Evolutionary conservation across 768 basidiomycete genomes (phyloP).

Genomic region (Hypsizygus marmoreus): DNA sequence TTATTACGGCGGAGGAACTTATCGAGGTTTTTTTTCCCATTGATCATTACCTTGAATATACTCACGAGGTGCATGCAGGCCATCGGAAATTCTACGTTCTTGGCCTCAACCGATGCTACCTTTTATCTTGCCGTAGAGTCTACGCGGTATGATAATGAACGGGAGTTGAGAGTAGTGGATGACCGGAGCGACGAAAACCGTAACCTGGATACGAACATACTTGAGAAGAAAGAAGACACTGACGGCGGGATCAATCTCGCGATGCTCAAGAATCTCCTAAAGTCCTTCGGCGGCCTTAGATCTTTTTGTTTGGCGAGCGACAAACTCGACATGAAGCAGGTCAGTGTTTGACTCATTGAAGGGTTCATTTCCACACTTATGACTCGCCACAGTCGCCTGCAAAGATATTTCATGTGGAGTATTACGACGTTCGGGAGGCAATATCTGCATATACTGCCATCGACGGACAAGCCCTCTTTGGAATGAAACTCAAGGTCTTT

Average conservation of each 20-base stretch:
- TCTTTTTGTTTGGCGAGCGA: conserved; percentile 25
- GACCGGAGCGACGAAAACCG: conserved; percentile 11
- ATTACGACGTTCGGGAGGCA: conserved; percentile 65
- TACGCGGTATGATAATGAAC: conserved; percentile 18
- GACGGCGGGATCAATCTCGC: conserved; percentile 22
- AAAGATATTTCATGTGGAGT: conserved; percentile 61
- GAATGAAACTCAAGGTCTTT: conserved; percentile 50
- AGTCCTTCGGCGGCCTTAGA: conserved; percentile 37
- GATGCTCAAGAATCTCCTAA: conserved; percentile 32
- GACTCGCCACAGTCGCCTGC: conserved; percentile 16
- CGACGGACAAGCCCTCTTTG: conserved; percentile 49
- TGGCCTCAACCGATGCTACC: conserved; percentile 52
- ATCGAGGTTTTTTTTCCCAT: conserved; percentile 35
- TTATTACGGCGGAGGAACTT: conserved; percentile 48
- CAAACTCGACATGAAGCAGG: conserved; percentile 21
- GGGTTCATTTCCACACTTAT: neutral
- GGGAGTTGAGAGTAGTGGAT: conserved; percentile 7
- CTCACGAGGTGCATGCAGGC: conserved; percentile 37
- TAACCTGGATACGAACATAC: conserved; percentile 2
- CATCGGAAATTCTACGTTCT: conserved; percentile 53
- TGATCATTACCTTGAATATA: conserved; percentile 8
- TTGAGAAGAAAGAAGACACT: conserved; percentile 3
- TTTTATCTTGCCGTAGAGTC: conserved; percentile 50
- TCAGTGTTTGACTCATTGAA: no score
- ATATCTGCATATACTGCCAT: conserved; percentile 51